Conservation (phyloP, 441 rosid species). For the Gossypium schwendimanii region DNA sequence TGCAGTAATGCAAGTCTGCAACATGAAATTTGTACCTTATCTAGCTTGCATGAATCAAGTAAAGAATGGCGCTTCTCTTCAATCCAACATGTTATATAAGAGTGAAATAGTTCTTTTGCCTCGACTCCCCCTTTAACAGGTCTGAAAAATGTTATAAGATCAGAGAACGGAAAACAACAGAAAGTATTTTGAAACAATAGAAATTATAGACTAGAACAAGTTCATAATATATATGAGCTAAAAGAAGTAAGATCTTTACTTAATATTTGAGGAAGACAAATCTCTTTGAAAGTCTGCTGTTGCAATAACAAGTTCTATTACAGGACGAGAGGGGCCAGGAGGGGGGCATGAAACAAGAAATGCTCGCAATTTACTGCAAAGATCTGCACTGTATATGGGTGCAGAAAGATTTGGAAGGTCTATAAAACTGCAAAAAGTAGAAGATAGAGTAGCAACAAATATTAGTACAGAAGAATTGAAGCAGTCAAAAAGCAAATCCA, state of each 20-base stretch:
- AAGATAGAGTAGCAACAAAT: conserved; percentile 16
- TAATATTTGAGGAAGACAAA: conserved; percentile 70
- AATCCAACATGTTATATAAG: conserved; percentile 72
- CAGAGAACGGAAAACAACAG: conserved; percentile 10
- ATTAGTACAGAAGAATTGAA: conserved; percentile 6
- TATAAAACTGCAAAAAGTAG: conserved; percentile 52
- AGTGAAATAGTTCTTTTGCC: conserved; percentile 76
- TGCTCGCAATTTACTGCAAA: conserved; percentile 57
- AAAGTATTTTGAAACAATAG: background rate
- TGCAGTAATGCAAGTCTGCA: background rate
- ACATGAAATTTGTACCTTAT: conserved; percentile 42
- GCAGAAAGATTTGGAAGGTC: conserved; percentile 88
- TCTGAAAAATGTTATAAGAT: conserved; percentile 37
- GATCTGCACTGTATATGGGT: conserved; percentile 70
- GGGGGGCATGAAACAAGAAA: conserved; percentile 84
- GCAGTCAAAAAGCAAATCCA: background rate
- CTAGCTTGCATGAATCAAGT: conserved; percentile 77
- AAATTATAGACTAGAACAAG: background rate
- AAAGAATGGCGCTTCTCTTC: conserved; percentile 60
- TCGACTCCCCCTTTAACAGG: conserved; percentile 74
- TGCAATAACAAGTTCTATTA: conserved; percentile 76
- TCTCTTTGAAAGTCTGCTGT: conserved; percentile 89
- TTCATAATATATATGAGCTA: background rate
- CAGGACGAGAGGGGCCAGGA: conserved; percentile 69
- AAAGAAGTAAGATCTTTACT: conserved; percentile 29